Evolutionary conservation across 306 rosid species (phyloP).

Genomic region (Urtica urens): DNA sequence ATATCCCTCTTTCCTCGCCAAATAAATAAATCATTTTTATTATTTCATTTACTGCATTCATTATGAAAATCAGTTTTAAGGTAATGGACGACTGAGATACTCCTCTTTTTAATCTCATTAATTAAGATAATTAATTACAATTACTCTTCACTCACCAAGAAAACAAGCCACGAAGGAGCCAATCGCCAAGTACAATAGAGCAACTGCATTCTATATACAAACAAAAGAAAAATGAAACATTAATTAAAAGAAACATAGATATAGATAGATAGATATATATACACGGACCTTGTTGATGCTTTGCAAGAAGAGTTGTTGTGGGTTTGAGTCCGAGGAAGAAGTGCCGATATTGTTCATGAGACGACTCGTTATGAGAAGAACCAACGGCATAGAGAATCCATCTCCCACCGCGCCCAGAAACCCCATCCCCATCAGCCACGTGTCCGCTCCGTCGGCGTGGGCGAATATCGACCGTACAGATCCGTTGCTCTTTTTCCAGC

Average conservation of each 20-base stretch:
- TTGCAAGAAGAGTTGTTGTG: conserved; percentile 7
- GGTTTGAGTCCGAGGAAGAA: not conserved
- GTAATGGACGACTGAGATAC: no score
- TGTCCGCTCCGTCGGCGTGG: conserved; percentile 60
- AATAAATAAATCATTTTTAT: no score
- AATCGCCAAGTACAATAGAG: conserved; percentile 53
- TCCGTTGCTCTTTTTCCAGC: no score
- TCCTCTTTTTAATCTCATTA: no score
- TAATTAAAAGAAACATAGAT: not conserved
- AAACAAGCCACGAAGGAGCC: conserved; percentile 60
- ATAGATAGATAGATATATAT: not conserved
- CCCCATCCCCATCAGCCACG: conserved; percentile 47
- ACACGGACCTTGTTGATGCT: conserved; percentile 28
- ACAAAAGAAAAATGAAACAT: conserved; percentile 9
- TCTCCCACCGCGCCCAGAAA: conserved; percentile 59
- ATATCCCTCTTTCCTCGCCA: conserved; percentile 92
- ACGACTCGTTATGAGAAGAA: conserved; percentile 26
- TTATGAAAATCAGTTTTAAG: no score
- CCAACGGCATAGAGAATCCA: conserved; percentile 50
- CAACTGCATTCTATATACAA: conserved; percentile 58
- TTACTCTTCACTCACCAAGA: conserved; percentile 86
- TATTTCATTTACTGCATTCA: no score
- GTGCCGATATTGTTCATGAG: conserved; percentile 46
- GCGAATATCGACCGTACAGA: conserved; percentile 41
- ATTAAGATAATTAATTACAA: no score